Conservation (phyloP, 768 basidiomycete species). For the Cantharellus cinnabarinus region DNA sequence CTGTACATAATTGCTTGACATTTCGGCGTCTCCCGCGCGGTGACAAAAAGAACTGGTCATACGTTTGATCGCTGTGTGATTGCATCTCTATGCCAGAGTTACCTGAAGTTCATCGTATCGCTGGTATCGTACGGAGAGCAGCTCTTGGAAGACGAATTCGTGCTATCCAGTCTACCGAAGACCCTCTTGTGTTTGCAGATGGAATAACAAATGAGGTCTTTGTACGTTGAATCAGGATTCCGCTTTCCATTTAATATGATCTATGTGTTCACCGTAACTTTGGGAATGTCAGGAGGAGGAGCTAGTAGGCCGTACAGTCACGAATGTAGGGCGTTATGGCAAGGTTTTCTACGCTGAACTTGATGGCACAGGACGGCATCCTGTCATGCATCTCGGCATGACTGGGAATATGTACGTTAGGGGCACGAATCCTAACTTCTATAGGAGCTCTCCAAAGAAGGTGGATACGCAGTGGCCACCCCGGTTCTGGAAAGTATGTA, state of each 20-base stretch:
- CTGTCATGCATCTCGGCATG: slow-evolving; percentile 71
- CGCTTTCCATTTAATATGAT: neutral
- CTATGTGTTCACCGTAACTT: neutral
- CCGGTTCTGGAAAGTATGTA: slow-evolving; percentile 4
- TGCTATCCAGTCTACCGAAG: slow-evolving; percentile 36
- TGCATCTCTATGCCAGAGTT: neutral
- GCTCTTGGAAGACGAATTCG: slow-evolving; percentile 33
- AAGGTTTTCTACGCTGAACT: slow-evolving; percentile 35
- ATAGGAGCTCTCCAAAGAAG: neutral
- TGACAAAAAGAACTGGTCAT: too few relatives aligned
- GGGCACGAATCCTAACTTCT: neutral
- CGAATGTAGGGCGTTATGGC: slow-evolving; percentile 17
- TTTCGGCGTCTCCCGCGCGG: too few relatives aligned
- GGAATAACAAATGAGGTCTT: slow-evolving; percentile 37
- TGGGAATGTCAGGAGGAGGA: slow-evolving; percentile 29
- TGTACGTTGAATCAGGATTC: slow-evolving; percentile 21
- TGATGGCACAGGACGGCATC: slow-evolving; percentile 36
- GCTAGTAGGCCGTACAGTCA: slow-evolving; percentile 19
- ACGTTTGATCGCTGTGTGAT: too few relatives aligned
- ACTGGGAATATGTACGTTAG: slow-evolving; percentile 17
- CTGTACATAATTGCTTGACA: too few relatives aligned
- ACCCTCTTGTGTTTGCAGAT: slow-evolving; percentile 33
- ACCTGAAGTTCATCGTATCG: slow-evolving; percentile 47
- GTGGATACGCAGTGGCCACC: slow-evolving; percentile 5
- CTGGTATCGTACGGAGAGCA: slow-evolving; percentile 30